Evolutionary conservation across 495 filamentous ascomycete genomes (phyloP).

Genomic region (Pyronema omphalodes): DNA sequence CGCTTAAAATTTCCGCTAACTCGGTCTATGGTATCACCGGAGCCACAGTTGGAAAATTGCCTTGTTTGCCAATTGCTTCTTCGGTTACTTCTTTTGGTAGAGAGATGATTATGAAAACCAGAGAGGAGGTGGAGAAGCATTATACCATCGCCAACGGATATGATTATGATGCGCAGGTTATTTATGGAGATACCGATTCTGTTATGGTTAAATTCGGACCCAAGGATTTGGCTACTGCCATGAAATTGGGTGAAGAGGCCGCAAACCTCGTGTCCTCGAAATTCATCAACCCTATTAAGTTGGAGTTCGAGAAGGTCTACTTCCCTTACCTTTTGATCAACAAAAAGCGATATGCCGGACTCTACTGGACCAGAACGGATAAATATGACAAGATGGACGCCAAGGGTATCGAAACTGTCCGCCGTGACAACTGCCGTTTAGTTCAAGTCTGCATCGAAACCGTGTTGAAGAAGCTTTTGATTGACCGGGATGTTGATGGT

Average conservation of each 20-base stretch:
- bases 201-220: conserved; percentile 99
- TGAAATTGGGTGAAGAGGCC: conserved; percentile 89
- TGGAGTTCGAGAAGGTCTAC: conserved; percentile 99
- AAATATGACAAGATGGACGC: conserved; percentile 99
- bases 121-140: conserved; percentile 69
- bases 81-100: conserved; percentile 90
- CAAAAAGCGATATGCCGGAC: conserved; percentile 95
- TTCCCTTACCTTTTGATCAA: conserved; percentile 98
- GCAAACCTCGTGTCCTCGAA: conserved; percentile 72
- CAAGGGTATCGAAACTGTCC: conserved; percentile 96
- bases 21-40: conserved; percentile 95
- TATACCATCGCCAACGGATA: conserved; percentile 93
- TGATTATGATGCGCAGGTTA: conserved; percentile 80
- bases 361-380: conserved; percentile 90
- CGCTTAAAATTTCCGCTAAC: conserved; percentile 93
- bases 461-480: conserved; percentile 82
- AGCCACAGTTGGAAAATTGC: conserved; percentile 86
- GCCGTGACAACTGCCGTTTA: conserved; percentile 85
- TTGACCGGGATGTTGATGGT: conserved; percentile 70
- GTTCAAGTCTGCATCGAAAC: conserved; percentile 98
- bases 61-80: conserved; percentile 86
- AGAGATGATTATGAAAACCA: conserved; percentile 97
- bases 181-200: conserved; percentile 98
- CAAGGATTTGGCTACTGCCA: conserved; percentile 60
- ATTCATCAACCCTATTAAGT: conserved; percentile 89